A percentile compares a stretch with the other conserved stretches of the same genome.
These are phyloP conservation scores for Neonothopanus nambi DNA, from an alignment of 1,284 basidiomycete genomes.

Conservation along the genomic window DNA sequence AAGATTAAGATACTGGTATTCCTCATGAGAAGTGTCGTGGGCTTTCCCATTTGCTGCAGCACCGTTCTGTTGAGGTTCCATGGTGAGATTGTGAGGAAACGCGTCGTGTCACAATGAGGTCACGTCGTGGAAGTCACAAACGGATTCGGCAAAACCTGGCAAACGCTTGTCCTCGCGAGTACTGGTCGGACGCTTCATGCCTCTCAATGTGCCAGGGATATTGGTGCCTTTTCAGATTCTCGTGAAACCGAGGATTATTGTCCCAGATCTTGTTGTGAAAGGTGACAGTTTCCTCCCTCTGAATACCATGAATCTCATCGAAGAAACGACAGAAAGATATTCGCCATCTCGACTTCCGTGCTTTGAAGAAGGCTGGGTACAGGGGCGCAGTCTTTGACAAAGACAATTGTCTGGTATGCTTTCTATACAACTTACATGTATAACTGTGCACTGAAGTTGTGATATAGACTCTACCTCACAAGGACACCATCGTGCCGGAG, in stretches of 20 bases:
- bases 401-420: constrained; percentile 91
- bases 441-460: neutral
- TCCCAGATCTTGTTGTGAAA: constrained; percentile 74
- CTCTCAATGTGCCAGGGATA: constrained; percentile 76
- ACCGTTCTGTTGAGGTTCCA: constrained; percentile 7
- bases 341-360: constrained; percentile 83
- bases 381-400: constrained; percentile 93
- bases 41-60: neutral
- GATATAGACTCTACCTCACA: constrained; percentile 71
- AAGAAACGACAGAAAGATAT: constrained; percentile 67
- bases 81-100: neutral
- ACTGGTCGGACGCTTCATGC: constrained; percentile 43
- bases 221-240: constrained; percentile 76
- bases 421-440: neutral
- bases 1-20: constrained; percentile 84
- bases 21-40: constrained; percentile 57
- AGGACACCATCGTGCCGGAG: constrained; percentile 73
- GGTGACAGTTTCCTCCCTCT: constrained; percentile 44
- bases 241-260: constrained; percentile 69
- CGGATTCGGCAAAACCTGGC: neutral
- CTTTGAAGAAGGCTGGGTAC: constrained; percentile 76
- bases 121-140: neutral
- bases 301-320: constrained; percentile 4
- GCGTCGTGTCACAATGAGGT: constrained; percentile 4
- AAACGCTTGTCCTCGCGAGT: neutral